These are phyloP conservation scores for Neurospora sp. DNA, from an alignment of 495 filamentous ascomycete genomes.

Conservation along the genomic window DNA sequence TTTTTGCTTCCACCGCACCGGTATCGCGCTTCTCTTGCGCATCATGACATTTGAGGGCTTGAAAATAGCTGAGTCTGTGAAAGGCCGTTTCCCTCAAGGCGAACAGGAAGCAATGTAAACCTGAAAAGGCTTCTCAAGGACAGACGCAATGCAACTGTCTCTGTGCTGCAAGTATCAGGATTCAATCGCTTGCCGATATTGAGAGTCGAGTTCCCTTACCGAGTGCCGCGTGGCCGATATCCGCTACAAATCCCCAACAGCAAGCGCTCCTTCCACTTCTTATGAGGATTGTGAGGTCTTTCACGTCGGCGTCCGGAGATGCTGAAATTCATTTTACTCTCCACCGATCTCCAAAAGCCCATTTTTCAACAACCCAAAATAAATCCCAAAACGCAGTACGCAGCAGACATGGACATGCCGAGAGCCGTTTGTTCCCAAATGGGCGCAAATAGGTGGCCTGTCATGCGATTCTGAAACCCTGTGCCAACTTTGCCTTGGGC, in stretches of 20 bases:
- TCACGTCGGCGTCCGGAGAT: background rate
- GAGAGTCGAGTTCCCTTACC: background rate
- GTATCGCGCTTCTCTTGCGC: background rate
- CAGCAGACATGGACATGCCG: background rate
- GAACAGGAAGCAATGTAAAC: background rate
- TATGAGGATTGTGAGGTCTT: background rate
- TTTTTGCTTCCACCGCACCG: background rate
- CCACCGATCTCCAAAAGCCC: background rate
- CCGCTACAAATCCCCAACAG: background rate
- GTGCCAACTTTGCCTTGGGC: background rate
- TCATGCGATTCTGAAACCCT: background rate
- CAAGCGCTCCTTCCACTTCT: background rate
- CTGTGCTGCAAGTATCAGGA: background rate
- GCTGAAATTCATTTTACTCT: background rate
- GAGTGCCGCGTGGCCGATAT: background rate
- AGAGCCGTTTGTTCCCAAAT: background rate
- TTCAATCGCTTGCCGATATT: background rate
- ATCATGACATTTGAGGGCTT: background rate
- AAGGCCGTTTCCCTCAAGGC: background rate
- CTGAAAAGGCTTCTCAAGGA: background rate
- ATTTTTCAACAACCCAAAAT: background rate
- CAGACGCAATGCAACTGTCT: background rate
- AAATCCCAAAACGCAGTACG: background rate
- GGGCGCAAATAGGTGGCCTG: background rate
- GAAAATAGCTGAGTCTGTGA: background rate